Conservation (phyloP, 2,329 filamentous ascomycete species). For the Scopulariopsis brevicaulis region DNA sequence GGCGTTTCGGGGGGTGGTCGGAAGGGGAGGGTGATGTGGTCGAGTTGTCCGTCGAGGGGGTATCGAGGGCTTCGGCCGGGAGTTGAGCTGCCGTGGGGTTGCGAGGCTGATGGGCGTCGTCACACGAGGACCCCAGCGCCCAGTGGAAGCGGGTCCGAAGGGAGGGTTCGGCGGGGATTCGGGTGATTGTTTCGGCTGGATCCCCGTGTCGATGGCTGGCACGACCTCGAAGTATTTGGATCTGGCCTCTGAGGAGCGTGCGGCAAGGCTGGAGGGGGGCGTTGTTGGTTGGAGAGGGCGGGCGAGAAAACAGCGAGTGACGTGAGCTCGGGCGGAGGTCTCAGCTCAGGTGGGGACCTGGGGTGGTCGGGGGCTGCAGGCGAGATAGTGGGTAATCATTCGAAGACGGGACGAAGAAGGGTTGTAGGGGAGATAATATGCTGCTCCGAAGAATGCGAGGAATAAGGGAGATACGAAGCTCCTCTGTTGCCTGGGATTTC, state of each 20-base stretch:
- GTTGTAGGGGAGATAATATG: not conserved
- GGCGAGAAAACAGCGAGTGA: not conserved
- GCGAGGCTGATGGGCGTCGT: not conserved
- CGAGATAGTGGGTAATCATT: not conserved
- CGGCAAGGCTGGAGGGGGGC: not conserved
- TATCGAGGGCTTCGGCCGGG: not conserved
- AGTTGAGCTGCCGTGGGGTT: not conserved
- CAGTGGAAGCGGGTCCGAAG: not conserved
- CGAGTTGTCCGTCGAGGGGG: not conserved
- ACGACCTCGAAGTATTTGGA: not conserved
- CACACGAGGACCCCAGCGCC: not conserved
- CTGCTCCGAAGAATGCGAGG: not conserved
- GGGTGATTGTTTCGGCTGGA: not conserved
- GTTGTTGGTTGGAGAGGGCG: not conserved
- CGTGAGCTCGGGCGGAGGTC: not conserved
- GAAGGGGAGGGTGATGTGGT: not conserved
- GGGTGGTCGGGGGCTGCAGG: not conserved
- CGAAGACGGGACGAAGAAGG: not conserved
- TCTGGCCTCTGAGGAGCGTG: not conserved
- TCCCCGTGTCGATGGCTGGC: not conserved
- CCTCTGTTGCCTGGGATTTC: not conserved
- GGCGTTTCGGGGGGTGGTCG: not conserved
- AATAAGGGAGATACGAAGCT: not conserved
- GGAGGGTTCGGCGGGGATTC: not conserved
- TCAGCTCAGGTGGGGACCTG: not conserved